Percentiles rank a stretch among this genome's conserved stretches.
These are phyloP conservation scores for Pugionium cornutum DNA, from an alignment of 345 rosid species.

Conservation along the genomic window DNA sequence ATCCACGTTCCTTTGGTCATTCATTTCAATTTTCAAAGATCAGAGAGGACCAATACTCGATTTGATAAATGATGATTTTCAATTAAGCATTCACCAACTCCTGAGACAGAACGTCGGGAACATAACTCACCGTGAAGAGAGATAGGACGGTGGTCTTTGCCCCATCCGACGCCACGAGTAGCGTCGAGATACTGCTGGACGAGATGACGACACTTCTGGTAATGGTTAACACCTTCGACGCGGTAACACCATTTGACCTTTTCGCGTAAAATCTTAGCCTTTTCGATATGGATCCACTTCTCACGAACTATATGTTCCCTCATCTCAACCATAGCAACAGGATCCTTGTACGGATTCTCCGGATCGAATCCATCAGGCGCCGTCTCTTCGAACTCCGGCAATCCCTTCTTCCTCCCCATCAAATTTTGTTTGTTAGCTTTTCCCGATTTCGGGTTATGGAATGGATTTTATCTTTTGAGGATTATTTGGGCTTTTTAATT, in stretches of 20 bases:
- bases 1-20: too few relatives aligned
- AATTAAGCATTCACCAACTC: too few relatives aligned
- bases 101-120: neutral
- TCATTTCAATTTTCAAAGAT: too few relatives aligned
- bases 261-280: constrained; percentile 82
- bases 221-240: constrained; percentile 86
- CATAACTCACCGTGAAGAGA: constrained; percentile 63
- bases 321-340: constrained; percentile 91
- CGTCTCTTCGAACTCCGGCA: constrained; percentile 79
- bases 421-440: too few relatives aligned
- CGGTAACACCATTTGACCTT: constrained; percentile 86
- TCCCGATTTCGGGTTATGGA: too few relatives aligned
- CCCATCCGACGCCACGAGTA: constrained; percentile 91
- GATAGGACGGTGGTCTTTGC: constrained; percentile 86
- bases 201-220: constrained; percentile 86
- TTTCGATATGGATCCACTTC: too few relatives aligned
- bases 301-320: constrained; percentile 6
- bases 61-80: too few relatives aligned
- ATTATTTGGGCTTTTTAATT: too few relatives aligned
- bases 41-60: too few relatives aligned
- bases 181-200: constrained; percentile 81
- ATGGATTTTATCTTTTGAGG: too few relatives aligned
- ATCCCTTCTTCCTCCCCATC: constrained; percentile 61
- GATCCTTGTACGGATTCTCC: constrained; percentile 75
- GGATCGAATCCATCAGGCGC: constrained; percentile 92